Evolutionary conservation across 164 flowering plant species (phyloP), one percentile per base, ranked within the genome.

Genomic region (Macadamia tetraphylla): DNA sequence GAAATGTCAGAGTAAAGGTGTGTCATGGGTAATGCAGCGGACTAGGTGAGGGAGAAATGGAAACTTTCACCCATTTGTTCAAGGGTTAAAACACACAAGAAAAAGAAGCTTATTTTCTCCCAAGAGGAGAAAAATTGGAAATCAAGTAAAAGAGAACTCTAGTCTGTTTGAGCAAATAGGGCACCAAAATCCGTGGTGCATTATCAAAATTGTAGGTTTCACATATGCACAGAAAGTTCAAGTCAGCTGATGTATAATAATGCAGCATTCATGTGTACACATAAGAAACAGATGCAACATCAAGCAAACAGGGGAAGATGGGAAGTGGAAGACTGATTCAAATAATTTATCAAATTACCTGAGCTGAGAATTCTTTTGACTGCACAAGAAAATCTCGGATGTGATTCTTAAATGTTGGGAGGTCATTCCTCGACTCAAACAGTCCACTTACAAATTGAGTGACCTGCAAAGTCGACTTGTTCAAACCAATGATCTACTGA

Each of bases 331-430:
- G 44, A 18, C 6, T 60, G 30, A 31, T 60, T 31, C 8, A 60
- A 11, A 17, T 32, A 60, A 32, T 32, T 60, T 12, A 14, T 30
- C 32, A 32, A 2, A 13, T 31, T 68, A 88, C 94, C 94, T 88
- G 94, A 64, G 91, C 94, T 23, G 94, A 87, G 69, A 88, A 88
- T 64, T 85, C 94, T 75, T 88, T 88, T 17, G 94, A 88, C 72
- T 88, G 94, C 64, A 88, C 87, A 62, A 88, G 89, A 65, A 88
- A 88, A 70, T 88, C 91, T 8, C 91, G 71, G 60, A 88, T 85
- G 74, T 81, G 87, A 73, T 81, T 71, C 71, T 88, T 87, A 71
- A 88, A 87, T 52, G 77, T 71, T 11, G 89, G 71, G 46, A 81
- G 83, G 62, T 87, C 94, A 75, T 74, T 76, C 71, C 83, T 85